A percentile compares a stretch with the other conserved stretches of the same genome.
phyloP scores from a whole-genome alignment of 2,329 filamentous ascomycete species.

The Arthrobotrys conoides region DNA sequence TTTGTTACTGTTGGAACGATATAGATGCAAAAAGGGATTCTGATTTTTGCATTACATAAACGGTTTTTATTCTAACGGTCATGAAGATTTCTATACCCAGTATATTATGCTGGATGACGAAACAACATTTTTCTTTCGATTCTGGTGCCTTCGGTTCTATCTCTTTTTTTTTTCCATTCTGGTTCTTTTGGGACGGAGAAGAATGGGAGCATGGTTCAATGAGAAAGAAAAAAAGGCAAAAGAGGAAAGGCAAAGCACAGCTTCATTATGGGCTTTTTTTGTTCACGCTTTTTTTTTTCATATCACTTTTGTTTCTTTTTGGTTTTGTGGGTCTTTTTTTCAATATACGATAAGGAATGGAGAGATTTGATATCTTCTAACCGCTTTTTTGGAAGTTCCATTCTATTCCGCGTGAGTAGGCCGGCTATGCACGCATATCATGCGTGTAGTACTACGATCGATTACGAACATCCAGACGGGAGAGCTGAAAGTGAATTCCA shows the following conservation, averaged over 20 bases:
- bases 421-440: too few species aligned
- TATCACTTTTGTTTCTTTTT: neutral
- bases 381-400: neutral
- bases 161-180: conserved; percentile 9
- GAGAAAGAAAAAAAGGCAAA: neutral
- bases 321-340: conserved; percentile 6
- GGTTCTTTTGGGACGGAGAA: conserved; percentile 18
- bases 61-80: conserved; percentile 1
- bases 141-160: conserved; percentile 9
- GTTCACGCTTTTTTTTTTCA: conserved; percentile 13
- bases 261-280: conserved; percentile 15
- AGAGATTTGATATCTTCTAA: conserved; percentile 8
- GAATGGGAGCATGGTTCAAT: conserved; percentile 23
- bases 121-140: neutral
- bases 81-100: neutral
- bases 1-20: neutral
- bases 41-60: conserved; percentile 16
- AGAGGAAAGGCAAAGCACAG: neutral
- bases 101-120: neutral
- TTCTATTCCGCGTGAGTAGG: too few species aligned
- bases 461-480: too few species aligned
- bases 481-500: too few species aligned
- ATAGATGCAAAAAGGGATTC: conserved; percentile 16
- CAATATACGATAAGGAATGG: conserved; percentile 31
- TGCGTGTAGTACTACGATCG: too few species aligned